phyloP scores from a whole-genome alignment of 164 flowering plant genomes.

The Nymphaea colorata region DNA sequence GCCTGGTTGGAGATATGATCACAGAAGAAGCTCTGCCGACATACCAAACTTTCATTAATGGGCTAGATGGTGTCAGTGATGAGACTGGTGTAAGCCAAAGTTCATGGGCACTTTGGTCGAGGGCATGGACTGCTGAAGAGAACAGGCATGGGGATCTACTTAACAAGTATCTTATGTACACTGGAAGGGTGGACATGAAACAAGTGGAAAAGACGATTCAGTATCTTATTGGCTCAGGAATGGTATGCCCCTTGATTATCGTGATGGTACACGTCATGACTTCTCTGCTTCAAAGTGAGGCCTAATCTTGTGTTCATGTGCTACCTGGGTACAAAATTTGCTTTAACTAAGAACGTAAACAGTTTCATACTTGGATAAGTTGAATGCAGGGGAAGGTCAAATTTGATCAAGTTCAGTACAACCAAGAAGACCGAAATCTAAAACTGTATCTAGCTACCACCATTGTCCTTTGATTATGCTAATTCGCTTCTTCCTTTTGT shows the following conservation, averaged over 20 bases:
- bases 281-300: too few species aligned
- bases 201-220: slow-evolving; percentile 27
- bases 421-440: too few species aligned
- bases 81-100: slow-evolving; percentile 21
- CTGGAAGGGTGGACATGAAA: slow-evolving; percentile 35
- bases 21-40: slow-evolving; percentile 25
- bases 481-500: neutral
- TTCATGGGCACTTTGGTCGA: slow-evolving; percentile 33
- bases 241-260: too few species aligned
- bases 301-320: too few species aligned
- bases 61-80: slow-evolving; percentile 17
- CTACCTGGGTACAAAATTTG: too few species aligned
- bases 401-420: too few species aligned
- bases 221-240: slow-evolving; percentile 30
- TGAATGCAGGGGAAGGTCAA: too few species aligned
- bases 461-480: neutral
- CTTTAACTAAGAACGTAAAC: too few species aligned
- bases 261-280: too few species aligned
- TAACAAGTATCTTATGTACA: slow-evolving; percentile 27
- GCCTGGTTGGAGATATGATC: slow-evolving; percentile 33
- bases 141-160: slow-evolving; percentile 20
- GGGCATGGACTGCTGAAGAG: slow-evolving; percentile 30
- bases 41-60: slow-evolving; percentile 23
- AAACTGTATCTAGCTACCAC: neutral
- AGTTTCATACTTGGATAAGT: too few species aligned